A percentile compares a stretch with the other conserved stretches of the same genome.
phyloP scores from a whole-genome alignment of 2,329 filamentous ascomycete species.

The Alternaria sp. region DNA sequence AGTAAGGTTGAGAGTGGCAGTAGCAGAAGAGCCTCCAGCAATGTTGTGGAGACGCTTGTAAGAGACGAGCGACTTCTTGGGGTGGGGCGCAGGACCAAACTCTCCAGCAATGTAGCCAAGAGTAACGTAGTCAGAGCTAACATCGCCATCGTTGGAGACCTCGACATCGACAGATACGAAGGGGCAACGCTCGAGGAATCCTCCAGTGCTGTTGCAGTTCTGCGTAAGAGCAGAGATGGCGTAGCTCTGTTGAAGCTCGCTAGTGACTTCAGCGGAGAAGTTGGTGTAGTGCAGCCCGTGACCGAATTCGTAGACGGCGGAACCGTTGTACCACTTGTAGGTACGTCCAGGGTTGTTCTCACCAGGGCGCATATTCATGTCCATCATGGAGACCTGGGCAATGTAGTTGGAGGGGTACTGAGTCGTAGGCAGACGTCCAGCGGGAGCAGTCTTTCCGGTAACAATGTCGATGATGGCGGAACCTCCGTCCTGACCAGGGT shows the following conservation, averaged over 20 bases:
- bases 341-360: constrained; percentile 59
- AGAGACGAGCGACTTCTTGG: constrained; percentile 60
- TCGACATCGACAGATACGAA: constrained; percentile 51
- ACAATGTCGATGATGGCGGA: constrained; percentile 62
- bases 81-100: constrained; percentile 59
- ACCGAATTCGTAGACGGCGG: constrained; percentile 61
- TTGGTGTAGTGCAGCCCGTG: constrained; percentile 66
- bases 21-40: constrained; percentile 40
- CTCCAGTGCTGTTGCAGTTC: constrained; percentile 45
- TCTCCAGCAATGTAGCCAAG: constrained; percentile 59
- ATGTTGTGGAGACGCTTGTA: constrained; percentile 57
- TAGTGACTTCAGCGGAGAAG: constrained; percentile 49
- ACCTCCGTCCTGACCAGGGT: constrained; percentile 67
- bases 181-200: constrained; percentile 49
- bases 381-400: constrained; percentile 59
- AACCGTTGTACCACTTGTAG: constrained; percentile 64
- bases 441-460: constrained; percentile 59
- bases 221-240: constrained; percentile 20
- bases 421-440: constrained; percentile 62
- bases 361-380: constrained; percentile 63
- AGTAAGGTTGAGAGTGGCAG: constrained; percentile 52
- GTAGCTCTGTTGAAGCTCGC: constrained; percentile 17
- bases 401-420: constrained; percentile 63
- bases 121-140: constrained; percentile 60
- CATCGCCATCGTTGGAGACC: constrained; percentile 56